Percentiles rank a stretch among this genome's conserved stretches.
Conservation (phyloP, 768 basidiomycete species). For the Grammothele lineata region DNA sequence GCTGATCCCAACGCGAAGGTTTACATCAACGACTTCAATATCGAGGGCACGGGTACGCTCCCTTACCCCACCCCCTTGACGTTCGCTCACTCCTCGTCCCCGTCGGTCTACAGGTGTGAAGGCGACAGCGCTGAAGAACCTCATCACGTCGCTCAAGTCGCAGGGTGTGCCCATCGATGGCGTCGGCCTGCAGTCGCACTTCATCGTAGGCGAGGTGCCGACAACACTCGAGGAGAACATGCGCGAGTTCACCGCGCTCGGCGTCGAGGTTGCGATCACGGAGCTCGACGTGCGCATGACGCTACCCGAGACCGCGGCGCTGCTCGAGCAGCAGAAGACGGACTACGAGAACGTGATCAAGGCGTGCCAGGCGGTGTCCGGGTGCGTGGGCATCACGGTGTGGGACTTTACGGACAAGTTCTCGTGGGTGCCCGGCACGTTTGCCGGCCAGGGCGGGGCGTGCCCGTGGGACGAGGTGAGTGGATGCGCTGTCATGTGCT, state of each 20-base stretch:
- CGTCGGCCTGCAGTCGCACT: conserved; percentile 56
- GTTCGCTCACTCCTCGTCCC: not conserved
- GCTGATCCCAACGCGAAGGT: conserved; percentile 55
- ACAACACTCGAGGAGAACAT: conserved; percentile 42
- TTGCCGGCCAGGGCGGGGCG: conserved; percentile 32
- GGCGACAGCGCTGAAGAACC: conserved; percentile 50
- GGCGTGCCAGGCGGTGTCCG: conserved; percentile 40
- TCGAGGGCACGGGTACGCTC: conserved; percentile 32
- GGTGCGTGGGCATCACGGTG: conserved; percentile 34
- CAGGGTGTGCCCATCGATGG: conserved; percentile 55
- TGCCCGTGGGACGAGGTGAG: conserved; percentile 27
- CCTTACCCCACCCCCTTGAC: no score
- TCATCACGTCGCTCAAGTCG: conserved; percentile 44
- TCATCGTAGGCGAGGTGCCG: conserved; percentile 55
- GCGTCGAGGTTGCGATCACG: conserved; percentile 65
- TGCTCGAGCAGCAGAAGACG: conserved; percentile 49
- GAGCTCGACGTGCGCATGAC: conserved; percentile 65
- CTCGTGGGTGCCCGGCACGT: conserved; percentile 31
- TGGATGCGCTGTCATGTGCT: no score
- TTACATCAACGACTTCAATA: conserved; percentile 43
- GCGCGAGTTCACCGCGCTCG: conserved; percentile 48
- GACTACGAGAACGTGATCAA: conserved; percentile 53
- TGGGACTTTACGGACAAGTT: conserved; percentile 41
- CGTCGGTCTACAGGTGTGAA: conserved; percentile 37
- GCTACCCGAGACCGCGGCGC: conserved; percentile 47